Evolutionary conservation across 2,329 filamentous ascomycete genomes (phyloP), one percentile per base, ranked within the genome.

Genomic region (Huntiella moniliformis): DNA sequence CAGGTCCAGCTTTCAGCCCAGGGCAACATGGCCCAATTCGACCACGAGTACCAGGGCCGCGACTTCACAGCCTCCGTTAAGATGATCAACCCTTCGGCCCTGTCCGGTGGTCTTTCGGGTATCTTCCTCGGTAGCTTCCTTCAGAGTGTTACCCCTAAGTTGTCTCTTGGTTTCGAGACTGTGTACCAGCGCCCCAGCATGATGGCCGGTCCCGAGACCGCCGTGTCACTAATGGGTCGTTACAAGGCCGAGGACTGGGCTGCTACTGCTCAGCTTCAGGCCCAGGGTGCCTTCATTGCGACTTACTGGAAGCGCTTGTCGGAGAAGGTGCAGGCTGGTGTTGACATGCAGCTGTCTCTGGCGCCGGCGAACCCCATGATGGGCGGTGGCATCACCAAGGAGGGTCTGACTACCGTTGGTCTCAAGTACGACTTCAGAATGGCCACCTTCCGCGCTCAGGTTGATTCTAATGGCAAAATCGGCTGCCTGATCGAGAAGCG

Each of bases 371-470:
- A 68, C 44, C 74, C 73, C 44, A 73, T 75, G 52, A 66, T 83
- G 63, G 86, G 91, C 77, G 84, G 84, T 56, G 77, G 77, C 40
- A 61, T 79, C 45, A 74, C 79, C 61, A 88, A 86, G 63, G 87
- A 98, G 63, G 91, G 91, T 47, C 73, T 84, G 51, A 87, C 92
- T 45, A 85, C 87, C 46, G 73, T 96, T 56, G 91, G 88, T 57
- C 84, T 86, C 60, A 98, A 98, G 67, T 98, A 98, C 66, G 88
- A 95, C 62, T 98, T 98, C 76, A 77, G 84, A 59, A 83, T 86
- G 67, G 91, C 84, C 46, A 91, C 85, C 43, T 94, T 95, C 77
- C 79, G 88, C 53, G 91, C 88, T 38, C 91, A 98, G 67, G 74
- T 96, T 56, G 91, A 98, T 66, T 92, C 86, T 57, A 79, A 84